These are phyloP conservation scores for Betula pendula DNA, from an alignment of 306 rosid species.

Conservation along the genomic window DNA sequence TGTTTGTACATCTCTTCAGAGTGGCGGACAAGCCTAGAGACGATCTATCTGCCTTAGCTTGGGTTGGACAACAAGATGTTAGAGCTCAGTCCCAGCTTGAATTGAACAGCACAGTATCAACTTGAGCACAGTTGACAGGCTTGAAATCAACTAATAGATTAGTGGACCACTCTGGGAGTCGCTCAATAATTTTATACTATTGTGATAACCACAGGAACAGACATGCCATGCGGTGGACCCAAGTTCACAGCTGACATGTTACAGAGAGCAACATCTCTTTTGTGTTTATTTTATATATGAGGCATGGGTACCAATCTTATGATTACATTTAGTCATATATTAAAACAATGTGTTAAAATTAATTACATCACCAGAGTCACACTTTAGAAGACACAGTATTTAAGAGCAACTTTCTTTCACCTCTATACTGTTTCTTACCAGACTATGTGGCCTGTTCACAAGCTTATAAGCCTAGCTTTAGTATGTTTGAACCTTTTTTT, in stretches of 20 bases:
- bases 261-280: not conserved
- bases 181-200: not conserved
- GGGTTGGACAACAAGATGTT: not conserved
- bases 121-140: not conserved
- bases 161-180: not conserved
- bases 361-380: not conserved
- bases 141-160: too few relatives aligned
- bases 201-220: not conserved
- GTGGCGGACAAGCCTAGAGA: not conserved
- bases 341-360: not conserved
- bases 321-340: not conserved
- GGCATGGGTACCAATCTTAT: not conserved
- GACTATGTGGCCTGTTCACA: not conserved
- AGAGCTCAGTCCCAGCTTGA: not conserved
- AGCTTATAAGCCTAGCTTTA: too few relatives aligned
- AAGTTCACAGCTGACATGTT: not conserved
- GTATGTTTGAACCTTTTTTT: too few relatives aligned
- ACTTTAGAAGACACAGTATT: not conserved
- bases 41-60: not conserved
- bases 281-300: not conserved
- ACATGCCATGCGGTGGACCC: not conserved
- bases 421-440: not conserved
- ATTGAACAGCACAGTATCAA: not conserved
- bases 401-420: not conserved
- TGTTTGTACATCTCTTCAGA: not conserved